Base-by-base conservation (phyloP, 2,329 filamentous ascomycete genomes). In the Orbilia javanica region DNA sequence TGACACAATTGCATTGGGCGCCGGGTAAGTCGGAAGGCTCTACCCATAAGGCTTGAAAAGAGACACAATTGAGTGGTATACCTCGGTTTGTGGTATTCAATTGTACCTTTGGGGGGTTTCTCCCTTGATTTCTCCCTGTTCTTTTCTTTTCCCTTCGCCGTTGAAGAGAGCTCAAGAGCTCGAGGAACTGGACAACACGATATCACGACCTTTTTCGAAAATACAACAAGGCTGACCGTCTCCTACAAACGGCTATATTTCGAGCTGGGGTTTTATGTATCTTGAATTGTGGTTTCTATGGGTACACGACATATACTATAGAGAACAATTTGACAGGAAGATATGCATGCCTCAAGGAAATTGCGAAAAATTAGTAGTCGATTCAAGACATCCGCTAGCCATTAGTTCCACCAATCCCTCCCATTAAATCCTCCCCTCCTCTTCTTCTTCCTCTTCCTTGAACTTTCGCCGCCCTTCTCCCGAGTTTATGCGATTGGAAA, bases 401-500 rank as follows among this genome's bases (percentile, higher is more conserved):
- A 34, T 39, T 39, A 18, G 39, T 42, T 42, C n/a, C 1, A 39
- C 8, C 36, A 15, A 50, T 10, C 3, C 42, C 10, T 4, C 10
- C 20, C 34, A 60, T 57, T 55, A 60, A n/a, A n/a, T n/a, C n/a
- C n/a, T 25, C 11, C 27, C 36, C 34, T 63, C 15, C 42, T 63
- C 57, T 50, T 50, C 46, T 20, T 50, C 46, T 48, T 50, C 3
- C 18, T n/a, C 3, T 62, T 31, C 55, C 42, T 22, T 13, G 20
- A 39, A 39, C 36, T 34, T 44, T 44, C 34, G 11, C n/a, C 36
- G 2, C 8, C 6, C 18, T 5, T 4, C 42, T 44, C 20, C 20
- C n/a, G 4, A 44, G 8, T 44, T 20, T 20, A n/a, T 44, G n/a
- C n/a, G n/a, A 18, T n/a, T 3, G 15, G 4, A 18, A 3, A 4